Conservation (phyloP, 352 stramenopile species). For the Thraustochytrium striatum region DNA sequence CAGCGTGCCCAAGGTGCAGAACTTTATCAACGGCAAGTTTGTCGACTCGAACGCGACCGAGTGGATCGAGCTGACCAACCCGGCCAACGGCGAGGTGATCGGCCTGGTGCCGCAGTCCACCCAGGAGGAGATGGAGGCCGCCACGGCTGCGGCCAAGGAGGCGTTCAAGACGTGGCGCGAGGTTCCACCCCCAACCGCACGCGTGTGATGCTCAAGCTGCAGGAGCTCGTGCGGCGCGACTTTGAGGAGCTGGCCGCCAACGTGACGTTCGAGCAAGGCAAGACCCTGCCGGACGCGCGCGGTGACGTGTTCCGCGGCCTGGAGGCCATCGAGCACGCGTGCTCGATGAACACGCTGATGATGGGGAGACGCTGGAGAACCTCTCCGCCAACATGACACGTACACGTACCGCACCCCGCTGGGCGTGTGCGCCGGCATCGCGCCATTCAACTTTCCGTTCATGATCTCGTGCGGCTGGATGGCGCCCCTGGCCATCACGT, state of each 20-base stretch:
- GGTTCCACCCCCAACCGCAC: conserved; percentile 86
- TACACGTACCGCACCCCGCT: conserved; percentile 93
- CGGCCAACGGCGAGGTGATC: conserved; percentile 57
- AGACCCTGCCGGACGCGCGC: conserved; percentile 72
- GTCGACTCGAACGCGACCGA: conserved; percentile 80
- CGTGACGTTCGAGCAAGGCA: conserved; percentile 82
- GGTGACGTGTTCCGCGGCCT: conserved; percentile 95
- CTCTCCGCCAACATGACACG: conserved; percentile 85
- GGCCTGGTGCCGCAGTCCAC: conserved; percentile 46
- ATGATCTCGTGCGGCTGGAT: conserved; percentile 88
- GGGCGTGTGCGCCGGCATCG: conserved; percentile 80
- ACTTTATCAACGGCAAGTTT: conserved; percentile 86
- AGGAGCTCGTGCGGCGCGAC: conserved; percentile 87
- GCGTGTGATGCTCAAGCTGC: conserved; percentile 91
- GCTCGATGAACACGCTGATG: conserved; percentile 67
- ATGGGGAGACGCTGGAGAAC: conserved; percentile 91
- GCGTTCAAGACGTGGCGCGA: conserved; percentile 88
- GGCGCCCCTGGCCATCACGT: conserved; percentile 77
- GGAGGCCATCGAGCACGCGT: conserved; percentile 72
- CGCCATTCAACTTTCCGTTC: conserved; percentile 74
- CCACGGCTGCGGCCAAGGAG: conserved; percentile 66
- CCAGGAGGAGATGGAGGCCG: conserved; percentile 75
- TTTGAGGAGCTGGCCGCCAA: conserved; percentile 86
- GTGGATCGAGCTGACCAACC: conserved; percentile 84
- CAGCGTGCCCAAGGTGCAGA: conserved; percentile 49